phyloP scores from a whole-genome alignment of 2,329 filamentous ascomycete species.

The Coniella vitis region DNA sequence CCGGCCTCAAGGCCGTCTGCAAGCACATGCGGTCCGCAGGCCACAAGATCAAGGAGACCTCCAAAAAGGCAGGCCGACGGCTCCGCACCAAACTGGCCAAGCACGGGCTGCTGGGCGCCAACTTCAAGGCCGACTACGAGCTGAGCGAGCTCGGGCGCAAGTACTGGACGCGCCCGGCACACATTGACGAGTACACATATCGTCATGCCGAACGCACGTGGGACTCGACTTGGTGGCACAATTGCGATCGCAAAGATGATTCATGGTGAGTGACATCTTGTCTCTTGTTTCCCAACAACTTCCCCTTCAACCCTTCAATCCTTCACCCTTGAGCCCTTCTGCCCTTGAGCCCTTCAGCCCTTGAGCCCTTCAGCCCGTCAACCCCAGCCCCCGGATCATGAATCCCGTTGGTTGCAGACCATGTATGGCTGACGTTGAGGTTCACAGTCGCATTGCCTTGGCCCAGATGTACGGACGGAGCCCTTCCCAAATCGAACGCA shows the following conservation, averaged over 20 bases:
- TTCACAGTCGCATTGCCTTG: too few species aligned
- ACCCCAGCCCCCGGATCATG: too few species aligned
- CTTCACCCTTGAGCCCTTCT: too few species aligned
- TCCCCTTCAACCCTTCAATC: too few species aligned
- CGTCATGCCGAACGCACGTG: not conserved
- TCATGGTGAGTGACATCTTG: not conserved
- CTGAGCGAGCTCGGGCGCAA: not conserved
- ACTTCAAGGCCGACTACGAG: not conserved
- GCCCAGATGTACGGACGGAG: too few species aligned
- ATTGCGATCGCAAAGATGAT: not conserved
- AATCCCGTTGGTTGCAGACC: too few species aligned
- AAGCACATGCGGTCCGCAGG: not conserved
- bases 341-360: too few species aligned
- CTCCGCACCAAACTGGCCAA: not conserved
- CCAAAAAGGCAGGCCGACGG: not conserved
- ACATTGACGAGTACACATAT: not conserved
- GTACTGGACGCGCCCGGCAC: not conserved
- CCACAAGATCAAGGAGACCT: not conserved
- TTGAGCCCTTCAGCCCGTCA: too few species aligned
- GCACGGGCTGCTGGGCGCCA: not conserved
- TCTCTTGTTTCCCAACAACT: too few species aligned
- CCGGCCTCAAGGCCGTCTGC: too few species aligned
- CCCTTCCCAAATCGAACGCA: too few species aligned
- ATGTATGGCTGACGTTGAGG: too few species aligned
- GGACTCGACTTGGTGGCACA: not conserved